Evolutionary conservation across 208 protist genomes (phyloP).

Genomic region (Leptomonas seymouri): DNA sequence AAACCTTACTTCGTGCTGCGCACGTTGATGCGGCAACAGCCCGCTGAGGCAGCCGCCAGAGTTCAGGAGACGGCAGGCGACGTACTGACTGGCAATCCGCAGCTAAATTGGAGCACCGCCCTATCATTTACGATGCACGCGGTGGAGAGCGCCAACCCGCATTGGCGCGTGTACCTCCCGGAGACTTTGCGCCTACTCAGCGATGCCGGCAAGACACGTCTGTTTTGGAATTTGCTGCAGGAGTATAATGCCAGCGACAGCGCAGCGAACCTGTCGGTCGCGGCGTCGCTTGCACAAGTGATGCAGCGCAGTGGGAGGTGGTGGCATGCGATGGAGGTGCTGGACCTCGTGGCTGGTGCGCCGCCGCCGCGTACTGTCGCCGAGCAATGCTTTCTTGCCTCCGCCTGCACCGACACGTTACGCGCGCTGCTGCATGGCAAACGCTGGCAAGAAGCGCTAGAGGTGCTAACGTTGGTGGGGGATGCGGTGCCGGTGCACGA

Average conservation of each 20-base stretch:
- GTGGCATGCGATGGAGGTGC: conserved; percentile 68
- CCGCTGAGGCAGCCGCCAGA: conserved; percentile 11
- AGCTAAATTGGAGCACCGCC: conserved; percentile 51
- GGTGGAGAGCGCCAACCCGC: conserved; percentile 25
- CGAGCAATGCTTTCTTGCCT: conserved; percentile 54
- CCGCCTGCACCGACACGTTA: conserved; percentile 63
- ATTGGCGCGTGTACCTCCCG: conserved; percentile 56
- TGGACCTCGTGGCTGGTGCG: conserved; percentile 59
- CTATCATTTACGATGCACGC: conserved; percentile 40
- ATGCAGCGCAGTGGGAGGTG: conserved; percentile 52
- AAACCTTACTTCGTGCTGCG: conserved; percentile 57
- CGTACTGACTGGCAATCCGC: conserved; percentile 49
- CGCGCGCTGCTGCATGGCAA: conserved; percentile 49
- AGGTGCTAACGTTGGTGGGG: conserved; percentile 39
- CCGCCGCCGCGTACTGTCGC: conserved; percentile 29
- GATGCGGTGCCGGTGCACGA: conserved; percentile 38
- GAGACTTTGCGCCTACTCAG: conserved; percentile 77
- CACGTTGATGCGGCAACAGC: conserved; percentile 45
- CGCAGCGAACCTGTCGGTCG: conserved; percentile 43
- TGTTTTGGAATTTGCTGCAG: conserved; percentile 52
- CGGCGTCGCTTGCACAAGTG: conserved; percentile 60
- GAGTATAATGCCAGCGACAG: conserved; percentile 44
- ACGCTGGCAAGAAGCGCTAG: conserved; percentile 67
- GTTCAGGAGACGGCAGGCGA: conserved; percentile 68
- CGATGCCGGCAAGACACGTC: conserved; percentile 59